phyloP scores from a whole-genome alignment of 2,329 filamentous ascomycete species.

The Byssochlamys sp. region DNA sequence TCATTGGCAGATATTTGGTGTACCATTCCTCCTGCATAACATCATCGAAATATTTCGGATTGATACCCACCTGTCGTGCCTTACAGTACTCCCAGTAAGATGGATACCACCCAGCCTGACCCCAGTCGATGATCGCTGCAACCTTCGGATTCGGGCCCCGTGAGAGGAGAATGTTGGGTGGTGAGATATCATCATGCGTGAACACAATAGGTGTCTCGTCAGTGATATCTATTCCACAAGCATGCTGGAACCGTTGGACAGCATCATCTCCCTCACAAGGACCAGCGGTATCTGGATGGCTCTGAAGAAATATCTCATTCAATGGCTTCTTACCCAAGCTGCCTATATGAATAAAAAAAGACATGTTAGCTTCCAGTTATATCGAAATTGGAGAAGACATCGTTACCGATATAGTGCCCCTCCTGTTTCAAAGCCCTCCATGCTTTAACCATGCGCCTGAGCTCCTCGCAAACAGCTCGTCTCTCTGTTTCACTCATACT shows the following conservation, averaged over 20 bases:
- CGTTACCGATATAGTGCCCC: conserved; percentile 14
- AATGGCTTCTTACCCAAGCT: conserved; percentile 19
- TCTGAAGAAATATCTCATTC: conserved; percentile 22
- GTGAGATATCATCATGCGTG: conserved; percentile 13
- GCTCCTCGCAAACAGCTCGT: conserved; percentile 21
- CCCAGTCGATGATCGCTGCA: conserved; percentile 20
- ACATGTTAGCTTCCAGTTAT: conserved; percentile 1
- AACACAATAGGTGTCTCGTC: conserved; percentile 13
- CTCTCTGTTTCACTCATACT: conserved; percentile 14
- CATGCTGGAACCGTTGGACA: conserved; percentile 22
- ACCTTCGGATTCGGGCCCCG: conserved; percentile 14
- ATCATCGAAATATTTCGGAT: conserved; percentile 11
- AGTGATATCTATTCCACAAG: conserved; percentile 21
- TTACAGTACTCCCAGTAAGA: conserved; percentile 26
- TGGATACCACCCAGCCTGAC: conserved; percentile 22
- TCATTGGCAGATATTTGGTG: conserved; percentile 15
- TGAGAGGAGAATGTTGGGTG: conserved; percentile 16
- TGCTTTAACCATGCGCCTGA: conserved; percentile 15
- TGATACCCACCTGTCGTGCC: conserved; percentile 13
- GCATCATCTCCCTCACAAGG: conserved; percentile 22
- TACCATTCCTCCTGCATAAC: conserved; percentile 16
- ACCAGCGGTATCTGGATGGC: conserved; percentile 12
- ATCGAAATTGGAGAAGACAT: neutral
- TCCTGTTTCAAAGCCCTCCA: conserved; percentile 11
- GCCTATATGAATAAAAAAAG: conserved; percentile 11